These are phyloP conservation scores for Tylopilus sp. DNA, from an alignment of 768 basidiomycete species.

Conservation along the genomic window DNA sequence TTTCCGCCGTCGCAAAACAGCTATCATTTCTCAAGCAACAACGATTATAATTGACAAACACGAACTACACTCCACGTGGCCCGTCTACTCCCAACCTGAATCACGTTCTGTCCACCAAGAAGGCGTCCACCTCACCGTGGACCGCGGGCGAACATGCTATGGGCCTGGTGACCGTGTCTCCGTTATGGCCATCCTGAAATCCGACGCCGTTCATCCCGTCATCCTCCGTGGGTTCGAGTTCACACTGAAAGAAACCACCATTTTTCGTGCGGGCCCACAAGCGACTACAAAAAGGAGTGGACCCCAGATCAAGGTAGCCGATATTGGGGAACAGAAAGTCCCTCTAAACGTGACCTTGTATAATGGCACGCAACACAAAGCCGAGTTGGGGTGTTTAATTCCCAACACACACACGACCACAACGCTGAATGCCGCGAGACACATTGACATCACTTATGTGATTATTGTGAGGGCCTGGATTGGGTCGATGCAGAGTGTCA, in stretches of 20 bases:
- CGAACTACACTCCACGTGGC: slow-evolving; percentile 92
- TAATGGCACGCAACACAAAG: slow-evolving; percentile 65
- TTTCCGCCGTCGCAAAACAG: slow-evolving; percentile 74
- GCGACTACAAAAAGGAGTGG: slow-evolving; percentile 49
- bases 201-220: slow-evolving; percentile 62
- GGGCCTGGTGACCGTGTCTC: slow-evolving; percentile 82
- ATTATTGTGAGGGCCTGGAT: slow-evolving; percentile 75
- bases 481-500: slow-evolving; percentile 59
- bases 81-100: slow-evolving; percentile 79
- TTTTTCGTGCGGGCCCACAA: slow-evolving; percentile 64
- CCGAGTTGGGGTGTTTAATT: slow-evolving; percentile 70
- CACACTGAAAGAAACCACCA: slow-evolving; percentile 70
- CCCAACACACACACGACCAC: slow-evolving; percentile 74
- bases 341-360: slow-evolving; percentile 72
- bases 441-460: slow-evolving; percentile 83
- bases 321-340: slow-evolving; percentile 68
- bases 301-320: slow-evolving; percentile 50
- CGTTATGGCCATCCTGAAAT: slow-evolving; percentile 68
- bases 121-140: slow-evolving; percentile 70
- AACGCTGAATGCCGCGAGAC: slow-evolving; percentile 75
- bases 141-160: slow-evolving; percentile 75
- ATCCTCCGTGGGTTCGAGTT: slow-evolving; percentile 84
- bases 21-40: slow-evolving; percentile 62
- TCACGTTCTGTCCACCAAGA: slow-evolving; percentile 62
- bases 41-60: slow-evolving; percentile 88